phyloP scores from a whole-genome alignment of 495 filamentous ascomycete genomes.

The Aspergillus sparsus region DNA sequence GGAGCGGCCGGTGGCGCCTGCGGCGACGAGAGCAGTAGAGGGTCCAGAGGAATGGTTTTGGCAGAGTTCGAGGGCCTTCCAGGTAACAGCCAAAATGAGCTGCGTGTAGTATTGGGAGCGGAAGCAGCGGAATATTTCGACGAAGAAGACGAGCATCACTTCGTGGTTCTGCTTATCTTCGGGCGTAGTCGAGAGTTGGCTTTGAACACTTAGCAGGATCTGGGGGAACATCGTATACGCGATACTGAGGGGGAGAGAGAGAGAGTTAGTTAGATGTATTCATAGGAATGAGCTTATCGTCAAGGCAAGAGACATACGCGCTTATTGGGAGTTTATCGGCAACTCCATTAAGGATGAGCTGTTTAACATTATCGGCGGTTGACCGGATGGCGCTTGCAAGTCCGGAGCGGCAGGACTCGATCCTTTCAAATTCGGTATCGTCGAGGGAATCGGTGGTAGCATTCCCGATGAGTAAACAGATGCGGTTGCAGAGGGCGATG shows the following conservation, averaged over 20 bases:
- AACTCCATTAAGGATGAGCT: slow-evolving; percentile 19
- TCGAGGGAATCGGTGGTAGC: slow-evolving; percentile 3
- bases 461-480: slow-evolving; percentile 18
- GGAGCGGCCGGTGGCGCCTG: neutral
- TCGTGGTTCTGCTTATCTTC: slow-evolving; percentile 24
- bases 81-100: slow-evolving; percentile 18
- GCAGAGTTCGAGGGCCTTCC: slow-evolving; percentile 18
- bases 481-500: slow-evolving; percentile 22
- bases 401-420: slow-evolving; percentile 19
- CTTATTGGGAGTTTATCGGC: slow-evolving; percentile 23
- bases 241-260: slow-evolving; percentile 2
- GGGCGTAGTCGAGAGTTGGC: slow-evolving; percentile 16
- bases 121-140: slow-evolving; percentile 21
- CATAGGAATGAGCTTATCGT: neutral
- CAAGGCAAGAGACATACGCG: slow-evolving; percentile 13
- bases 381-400: slow-evolving; percentile 15
- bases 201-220: slow-evolving; percentile 22
- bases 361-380: slow-evolving; percentile 21
- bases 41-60: neutral
- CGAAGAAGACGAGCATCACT: slow-evolving; percentile 23
- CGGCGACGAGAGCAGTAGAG: neutral
- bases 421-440: slow-evolving; percentile 12
- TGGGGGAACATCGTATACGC: slow-evolving; percentile 23
- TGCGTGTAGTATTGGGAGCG: slow-evolving; percentile 20
- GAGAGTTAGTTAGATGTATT: neutral